A percentile compares a stretch with the other conserved stretches of the same genome.
Conservation (phyloP, 352 stramenopile species). For the Phytophthora sp. region DNA sequence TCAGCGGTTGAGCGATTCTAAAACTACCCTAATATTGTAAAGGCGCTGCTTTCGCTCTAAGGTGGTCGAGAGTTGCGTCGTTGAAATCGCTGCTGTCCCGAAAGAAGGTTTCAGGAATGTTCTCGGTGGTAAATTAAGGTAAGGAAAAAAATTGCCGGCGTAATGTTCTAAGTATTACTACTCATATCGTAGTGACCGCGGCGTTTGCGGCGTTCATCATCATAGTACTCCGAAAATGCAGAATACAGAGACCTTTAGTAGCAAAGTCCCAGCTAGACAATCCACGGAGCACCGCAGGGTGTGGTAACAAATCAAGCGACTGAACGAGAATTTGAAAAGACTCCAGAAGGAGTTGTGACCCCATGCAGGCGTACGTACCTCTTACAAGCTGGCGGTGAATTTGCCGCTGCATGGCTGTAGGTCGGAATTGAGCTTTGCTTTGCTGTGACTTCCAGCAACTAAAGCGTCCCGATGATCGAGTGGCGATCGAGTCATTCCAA, state of each 20-base stretch:
- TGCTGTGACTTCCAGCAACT: background rate
- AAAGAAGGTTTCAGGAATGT: no score
- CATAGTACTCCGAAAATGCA: conserved; percentile 8
- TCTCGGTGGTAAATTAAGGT: no score
- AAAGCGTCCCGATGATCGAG: background rate
- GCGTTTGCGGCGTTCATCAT: background rate
- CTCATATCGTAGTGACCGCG: background rate
- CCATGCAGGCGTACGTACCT: conserved; percentile 12
- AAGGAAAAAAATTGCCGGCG: no score
- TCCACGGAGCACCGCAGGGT: conserved; percentile 3
- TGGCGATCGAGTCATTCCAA: background rate
- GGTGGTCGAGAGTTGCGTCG: no score
- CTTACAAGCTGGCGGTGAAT: conserved; percentile 2
- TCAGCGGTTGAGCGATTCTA: no score
- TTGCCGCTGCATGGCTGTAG: background rate
- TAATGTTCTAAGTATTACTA: no score
- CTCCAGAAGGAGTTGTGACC: background rate
- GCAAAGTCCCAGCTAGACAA: conserved; percentile 7
- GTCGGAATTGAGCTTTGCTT: background rate
- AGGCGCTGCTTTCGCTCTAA: no score
- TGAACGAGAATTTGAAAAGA: conserved; percentile 1
- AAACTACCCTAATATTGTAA: no score
- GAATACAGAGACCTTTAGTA: background rate
- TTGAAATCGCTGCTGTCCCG: no score
- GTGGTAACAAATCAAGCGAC: conserved; percentile 5